phyloP scores from a whole-genome alignment of 202 grass and related monocot species.

The Saccharum hybrid region DNA sequence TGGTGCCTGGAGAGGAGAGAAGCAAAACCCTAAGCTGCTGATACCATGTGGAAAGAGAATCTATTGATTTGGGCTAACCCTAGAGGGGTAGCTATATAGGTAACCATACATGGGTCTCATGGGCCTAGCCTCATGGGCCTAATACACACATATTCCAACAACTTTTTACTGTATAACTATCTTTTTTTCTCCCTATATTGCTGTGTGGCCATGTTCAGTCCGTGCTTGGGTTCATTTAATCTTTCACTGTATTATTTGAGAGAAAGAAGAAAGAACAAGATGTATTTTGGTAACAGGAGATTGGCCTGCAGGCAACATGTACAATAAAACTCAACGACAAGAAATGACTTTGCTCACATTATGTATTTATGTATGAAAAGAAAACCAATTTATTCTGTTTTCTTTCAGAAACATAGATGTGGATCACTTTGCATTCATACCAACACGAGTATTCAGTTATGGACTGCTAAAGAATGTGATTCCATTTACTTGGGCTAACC shows the following conservation, averaged over 20 bases:
- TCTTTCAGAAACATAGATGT: conserved; percentile 7
- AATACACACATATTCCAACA: too few relatives aligned
- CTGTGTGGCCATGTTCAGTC: neutral
- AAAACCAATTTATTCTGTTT: neutral
- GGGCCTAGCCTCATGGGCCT: too few relatives aligned
- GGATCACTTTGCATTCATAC: neutral
- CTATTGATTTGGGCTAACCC: too few relatives aligned
- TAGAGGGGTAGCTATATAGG: too few relatives aligned
- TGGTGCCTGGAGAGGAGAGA: too few relatives aligned
- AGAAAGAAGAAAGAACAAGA: neutral
- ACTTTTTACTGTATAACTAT: neutral
- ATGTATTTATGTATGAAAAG: neutral
- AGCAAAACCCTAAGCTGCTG: too few relatives aligned
- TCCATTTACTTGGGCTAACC: too few relatives aligned
- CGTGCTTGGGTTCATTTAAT: neutral
- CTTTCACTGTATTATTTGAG: neutral
- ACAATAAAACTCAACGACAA: neutral
- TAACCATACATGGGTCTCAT: too few relatives aligned
- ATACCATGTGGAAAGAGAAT: too few relatives aligned
- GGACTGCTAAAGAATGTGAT: too few relatives aligned
- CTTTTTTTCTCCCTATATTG: neutral
- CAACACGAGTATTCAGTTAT: neutral
- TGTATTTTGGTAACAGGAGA: neutral
- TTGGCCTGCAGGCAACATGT: neutral
- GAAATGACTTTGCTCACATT: neutral